Base-by-base conservation (phyloP, 2,329 filamentous ascomycete species). In the Volutella citrinella region DNA sequence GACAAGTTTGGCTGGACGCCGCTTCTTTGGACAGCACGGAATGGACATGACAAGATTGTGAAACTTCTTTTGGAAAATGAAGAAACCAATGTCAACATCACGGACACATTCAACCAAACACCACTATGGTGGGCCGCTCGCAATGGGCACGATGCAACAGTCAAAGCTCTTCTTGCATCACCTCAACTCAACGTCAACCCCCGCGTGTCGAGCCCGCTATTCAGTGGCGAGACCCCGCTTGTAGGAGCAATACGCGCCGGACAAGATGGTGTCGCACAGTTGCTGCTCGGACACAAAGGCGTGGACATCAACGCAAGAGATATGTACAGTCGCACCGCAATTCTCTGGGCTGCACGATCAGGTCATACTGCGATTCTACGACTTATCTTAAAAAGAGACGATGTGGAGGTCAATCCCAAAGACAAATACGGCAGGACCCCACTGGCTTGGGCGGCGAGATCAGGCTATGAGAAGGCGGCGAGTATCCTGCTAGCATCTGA, bases 81-180 rank as follows among this genome's bases (percentile, higher is more conserved):
- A 16, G 16, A 3, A 7, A 17, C 12, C 16, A 16, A 24, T n/a
- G 14, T 16, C 24, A 11, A 30, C n/a, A 10, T 18, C 13, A 36
- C 28, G 16, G 27, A 22, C 13, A 20, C 2, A 4, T 24, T 7
- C 10, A 25, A 20, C 2, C 12, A 26, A 15, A 34, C 33, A 15
- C 33, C 29, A 11, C 26, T 36, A 3, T 24, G 10, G 10, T 29
- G 13, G 3, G 40, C 36, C 7, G 32, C 19, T 5, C 10, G 25
- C 5, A 16, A 24, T 5, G 32, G 30, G 10, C 10, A 25, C 15
- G 7, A 24, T 3, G 22, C 2, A 4, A 10, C 30, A 2, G 20
- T 28, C 3, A 19, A 34, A 24, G 13, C 26, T 3, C 29, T 42
- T 6, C 21, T 38, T 12, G 15, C 22, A n/a, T n/a, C n/a, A n/a